Conservation (phyloP, 2,329 filamentous ascomycete genomes). For the Dactylellina parvicollis region DNA sequence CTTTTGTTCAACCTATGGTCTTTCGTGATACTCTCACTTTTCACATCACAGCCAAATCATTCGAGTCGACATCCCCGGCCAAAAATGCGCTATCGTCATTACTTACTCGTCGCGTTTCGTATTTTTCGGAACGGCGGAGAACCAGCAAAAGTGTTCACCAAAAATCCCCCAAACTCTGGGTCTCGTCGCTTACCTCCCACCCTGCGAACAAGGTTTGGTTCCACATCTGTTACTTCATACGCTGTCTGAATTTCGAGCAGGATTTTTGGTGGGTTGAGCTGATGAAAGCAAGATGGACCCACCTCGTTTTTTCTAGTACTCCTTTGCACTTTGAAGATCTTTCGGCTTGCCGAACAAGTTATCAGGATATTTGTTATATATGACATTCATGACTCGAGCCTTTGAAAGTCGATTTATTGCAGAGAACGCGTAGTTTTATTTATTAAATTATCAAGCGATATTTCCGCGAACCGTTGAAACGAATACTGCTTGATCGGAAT, state of each 20-base stretch:
- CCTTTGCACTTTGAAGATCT: background rate
- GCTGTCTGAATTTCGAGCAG: background rate
- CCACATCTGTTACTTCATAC: conserved; percentile 17
- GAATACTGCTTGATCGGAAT: conserved; percentile 48
- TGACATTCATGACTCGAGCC: conserved; percentile 1
- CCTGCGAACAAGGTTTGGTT: conserved; percentile 23
- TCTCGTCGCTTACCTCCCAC: conserved; percentile 28
- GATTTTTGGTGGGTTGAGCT: background rate
- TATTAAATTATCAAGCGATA: background rate
- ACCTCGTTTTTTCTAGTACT: background rate
- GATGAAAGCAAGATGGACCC: background rate
- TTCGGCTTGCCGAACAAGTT: background rate
- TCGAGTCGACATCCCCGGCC: too few species aligned
- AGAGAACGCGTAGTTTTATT: background rate
- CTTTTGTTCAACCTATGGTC: background rate
- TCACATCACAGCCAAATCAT: too few species aligned
- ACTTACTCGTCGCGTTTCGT: too few species aligned
- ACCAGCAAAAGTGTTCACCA: background rate
- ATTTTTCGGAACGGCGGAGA: background rate
- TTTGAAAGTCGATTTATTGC: background rate
- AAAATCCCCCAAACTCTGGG: conserved; percentile 1
- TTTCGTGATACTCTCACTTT: too few species aligned
- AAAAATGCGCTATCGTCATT: too few species aligned
- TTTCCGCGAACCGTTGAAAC: conserved; percentile 36
- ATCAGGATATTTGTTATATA: background rate